Evolutionary conservation across 2,329 filamentous ascomycete genomes (phyloP), one percentile per base, ranked within the genome.

Genomic region (Penicillium sclerotiorum): DNA sequence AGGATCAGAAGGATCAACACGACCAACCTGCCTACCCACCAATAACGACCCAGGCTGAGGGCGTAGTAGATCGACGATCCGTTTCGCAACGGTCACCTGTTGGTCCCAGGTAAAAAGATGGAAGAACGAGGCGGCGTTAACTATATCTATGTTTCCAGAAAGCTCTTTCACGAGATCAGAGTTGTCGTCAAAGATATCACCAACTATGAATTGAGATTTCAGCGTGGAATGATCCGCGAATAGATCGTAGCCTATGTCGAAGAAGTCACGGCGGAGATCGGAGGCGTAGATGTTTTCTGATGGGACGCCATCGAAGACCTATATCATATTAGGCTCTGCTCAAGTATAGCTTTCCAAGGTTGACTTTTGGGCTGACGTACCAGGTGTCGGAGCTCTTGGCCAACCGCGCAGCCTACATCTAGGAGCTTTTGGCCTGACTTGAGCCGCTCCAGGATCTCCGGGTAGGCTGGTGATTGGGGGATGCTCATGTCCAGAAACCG

Each of bases 181-280:
- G 9, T 60, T 48, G 1, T 56, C 44, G n/a, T 65, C 60, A 32
- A 65, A 51, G 67, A 80, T 52, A 74, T 75, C 60, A 59, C 73
- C 81, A 3, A 73, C 60, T 23, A 84, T 66, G 23, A 60, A 58
- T 17, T 38, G 17, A 2, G 47, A 30, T 22, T 57, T 54, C 5
- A 58, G 45, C 1, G 23, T 53, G 3, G 45, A 33, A 21, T 76
- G 74, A 53, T 87, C 86, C 38, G 77, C 75, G 68, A 88, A 89
- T 17, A 89, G 73, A 46, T 86, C 81, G 63, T 85, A 84, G 22
- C 82, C 82, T n/a, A 81, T 65, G 9, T 81, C 73, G 45, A 84
- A 73, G 56, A 84, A 81, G n/a, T 69, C 69, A 17, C 71, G 57
- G 36, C 77, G 72, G 3, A 80, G 53, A 52, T 83, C 80, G 3